phyloP scores from a whole-genome alignment of 2,329 filamentous ascomycete genomes.

The Karstenula rhodostoma region DNA sequence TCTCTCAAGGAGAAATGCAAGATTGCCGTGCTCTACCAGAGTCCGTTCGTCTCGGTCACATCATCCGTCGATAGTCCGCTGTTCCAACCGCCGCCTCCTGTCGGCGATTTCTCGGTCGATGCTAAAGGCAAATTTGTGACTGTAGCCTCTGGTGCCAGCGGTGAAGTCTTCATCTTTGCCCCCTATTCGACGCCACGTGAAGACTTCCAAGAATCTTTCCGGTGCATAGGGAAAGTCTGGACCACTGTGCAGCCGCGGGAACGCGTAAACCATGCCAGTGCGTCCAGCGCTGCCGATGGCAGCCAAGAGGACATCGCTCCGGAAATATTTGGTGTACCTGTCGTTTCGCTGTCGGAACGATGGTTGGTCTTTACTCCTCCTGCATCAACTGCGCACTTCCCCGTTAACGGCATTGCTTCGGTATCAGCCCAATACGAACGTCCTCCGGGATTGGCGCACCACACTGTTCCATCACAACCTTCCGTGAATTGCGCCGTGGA shows the following conservation, averaged over 20 bases:
- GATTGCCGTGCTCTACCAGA: conserved; percentile 76
- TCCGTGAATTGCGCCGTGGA: conserved; percentile 73
- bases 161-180: conserved; percentile 82
- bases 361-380: conserved; percentile 83
- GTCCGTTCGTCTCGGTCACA: conserved; percentile 68
- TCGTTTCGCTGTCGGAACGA: conserved; percentile 73
- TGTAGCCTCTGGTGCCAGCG: conserved; percentile 81
- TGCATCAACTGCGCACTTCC: conserved; percentile 73
- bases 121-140: conserved; percentile 76
- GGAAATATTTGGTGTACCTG: conserved; percentile 64
- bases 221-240: conserved; percentile 90
- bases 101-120: conserved; percentile 76
- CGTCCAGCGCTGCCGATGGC: conserved; percentile 47
- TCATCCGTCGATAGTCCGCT: conserved; percentile 66
- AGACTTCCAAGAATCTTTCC: conserved; percentile 54
- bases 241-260: conserved; percentile 74
- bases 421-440: conserved; percentile 60
- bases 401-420: conserved; percentile 72
- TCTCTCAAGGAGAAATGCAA: conserved; percentile 79
- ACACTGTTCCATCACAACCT: conserved; percentile 75
- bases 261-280: conserved; percentile 41
- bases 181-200: conserved; percentile 39
- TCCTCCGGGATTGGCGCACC: conserved; percentile 64
- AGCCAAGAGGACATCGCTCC: conserved; percentile 42
- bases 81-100: conserved; percentile 73